A percentile compares a stretch with the other conserved stretches of the same genome.
These are phyloP conservation scores for Thinopyrum elongatum DNA, from an alignment of 176 grass and related monocot species.

Conservation along the genomic window DNA sequence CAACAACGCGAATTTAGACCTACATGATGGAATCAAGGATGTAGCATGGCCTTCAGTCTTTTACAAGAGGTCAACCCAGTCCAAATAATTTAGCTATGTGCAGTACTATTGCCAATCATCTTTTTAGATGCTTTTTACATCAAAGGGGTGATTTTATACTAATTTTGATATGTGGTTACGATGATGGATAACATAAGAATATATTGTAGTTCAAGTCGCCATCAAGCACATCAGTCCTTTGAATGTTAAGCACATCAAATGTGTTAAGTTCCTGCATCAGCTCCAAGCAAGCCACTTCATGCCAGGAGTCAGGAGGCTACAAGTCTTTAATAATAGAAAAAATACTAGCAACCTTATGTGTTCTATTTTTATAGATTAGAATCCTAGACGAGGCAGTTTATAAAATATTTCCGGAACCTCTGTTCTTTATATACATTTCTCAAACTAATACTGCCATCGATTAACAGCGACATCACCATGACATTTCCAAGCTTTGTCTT, in stretches of 20 bases:
- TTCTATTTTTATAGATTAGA: not conserved
- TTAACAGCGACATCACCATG: slow-evolving; percentile 39
- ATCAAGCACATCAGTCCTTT: no score
- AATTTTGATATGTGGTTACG: no score
- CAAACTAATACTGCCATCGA: not conserved
- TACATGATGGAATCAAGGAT: no score
- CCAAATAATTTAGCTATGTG: no score
- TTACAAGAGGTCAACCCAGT: no score
- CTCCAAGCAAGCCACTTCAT: not conserved
- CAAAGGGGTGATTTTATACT: no score
- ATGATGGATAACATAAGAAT: no score
- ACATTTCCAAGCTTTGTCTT: slow-evolving; percentile 51
- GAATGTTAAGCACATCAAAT: not conserved
- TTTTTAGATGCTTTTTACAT: no score
- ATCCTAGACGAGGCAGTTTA: not conserved
- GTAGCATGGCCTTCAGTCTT: no score
- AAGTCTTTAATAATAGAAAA: not conserved
- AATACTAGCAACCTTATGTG: not conserved
- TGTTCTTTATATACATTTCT: slow-evolving; percentile 18
- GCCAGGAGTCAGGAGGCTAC: not conserved
- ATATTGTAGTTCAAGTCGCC: no score
- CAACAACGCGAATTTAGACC: no score
- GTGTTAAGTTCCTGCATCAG: not conserved
- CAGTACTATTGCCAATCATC: no score
- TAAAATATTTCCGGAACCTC: not conserved